phyloP scores from a whole-genome alignment of 2,329 filamentous ascomycete species.

The Thelonectria discophora region DNA sequence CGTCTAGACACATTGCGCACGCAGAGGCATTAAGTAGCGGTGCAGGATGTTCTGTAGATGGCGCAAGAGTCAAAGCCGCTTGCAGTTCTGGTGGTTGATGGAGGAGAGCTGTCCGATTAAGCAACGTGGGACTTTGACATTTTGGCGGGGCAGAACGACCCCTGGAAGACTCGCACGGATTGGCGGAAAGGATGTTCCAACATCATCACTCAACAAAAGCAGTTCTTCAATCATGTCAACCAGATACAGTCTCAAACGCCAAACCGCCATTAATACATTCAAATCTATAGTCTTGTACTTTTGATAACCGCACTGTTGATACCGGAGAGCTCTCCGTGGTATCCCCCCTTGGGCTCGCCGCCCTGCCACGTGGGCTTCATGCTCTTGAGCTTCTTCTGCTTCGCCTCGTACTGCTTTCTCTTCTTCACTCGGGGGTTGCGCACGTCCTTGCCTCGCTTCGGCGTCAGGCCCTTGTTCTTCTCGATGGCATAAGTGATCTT shows the following conservation, averaged over 20 bases:
- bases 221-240: too few species aligned
- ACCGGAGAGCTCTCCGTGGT: slow-evolving; percentile 91
- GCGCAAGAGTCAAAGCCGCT: slow-evolving; percentile 1
- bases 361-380: slow-evolving; percentile 88
- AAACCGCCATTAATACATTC: slow-evolving; percentile 28
- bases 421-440: slow-evolving; percentile 98
- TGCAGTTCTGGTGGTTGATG: slow-evolving; percentile 13
- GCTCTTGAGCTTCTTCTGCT: slow-evolving; percentile 94
- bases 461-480: slow-evolving; percentile 96
- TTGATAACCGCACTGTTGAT: slow-evolving; percentile 94
- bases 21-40: slow-evolving; percentile 13
- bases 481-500: slow-evolving; percentile 93
- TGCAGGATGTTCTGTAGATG: slow-evolving; percentile 5
- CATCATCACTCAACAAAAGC: background rate
- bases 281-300: slow-evolving; percentile 82
- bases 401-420: slow-evolving; percentile 93
- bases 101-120: slow-evolving; percentile 31
- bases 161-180: background rate
- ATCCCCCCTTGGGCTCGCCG: slow-evolving; percentile 83
- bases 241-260: background rate
- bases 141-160: slow-evolving; percentile 36
- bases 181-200: background rate
- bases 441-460: slow-evolving; percentile 91
- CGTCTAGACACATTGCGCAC: slow-evolving; percentile 24
- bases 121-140: slow-evolving; percentile 38